Conservation (phyloP, 805 yeast genomes). For the Naumovozyma baii region DNA sequence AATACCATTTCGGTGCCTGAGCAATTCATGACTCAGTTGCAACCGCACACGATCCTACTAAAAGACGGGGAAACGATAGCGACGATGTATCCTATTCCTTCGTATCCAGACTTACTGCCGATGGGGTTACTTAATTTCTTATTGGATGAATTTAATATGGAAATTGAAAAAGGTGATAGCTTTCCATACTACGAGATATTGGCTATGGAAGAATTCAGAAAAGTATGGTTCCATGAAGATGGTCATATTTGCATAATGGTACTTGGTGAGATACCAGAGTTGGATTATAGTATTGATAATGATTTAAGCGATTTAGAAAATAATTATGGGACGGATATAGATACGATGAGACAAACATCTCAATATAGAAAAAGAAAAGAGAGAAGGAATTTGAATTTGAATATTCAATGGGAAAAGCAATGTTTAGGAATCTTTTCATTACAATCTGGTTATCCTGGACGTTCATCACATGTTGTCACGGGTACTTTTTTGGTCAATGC, state of each 20-base stretch:
- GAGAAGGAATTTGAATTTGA: slow-evolving; percentile 20
- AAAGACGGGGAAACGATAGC: slow-evolving; percentile 90
- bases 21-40: slow-evolving; percentile 17
- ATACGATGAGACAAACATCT: slow-evolving; percentile 18
- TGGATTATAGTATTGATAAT: slow-evolving; percentile 30
- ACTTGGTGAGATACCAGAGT: slow-evolving; percentile 60
- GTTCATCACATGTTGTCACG: slow-evolving; percentile 88
- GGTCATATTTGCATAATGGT: slow-evolving; percentile 46
- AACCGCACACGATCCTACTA: slow-evolving; percentile 65
- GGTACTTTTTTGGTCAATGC: slow-evolving; percentile 85
- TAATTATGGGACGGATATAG: slow-evolving; percentile 15
- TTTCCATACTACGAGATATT: slow-evolving; percentile 78
- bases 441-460: slow-evolving; percentile 85
- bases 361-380: slow-evolving; percentile 23
- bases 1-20: neutral
- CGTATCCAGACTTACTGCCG: slow-evolving; percentile 53
- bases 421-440: slow-evolving; percentile 82
- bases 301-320: slow-evolving; percentile 12
- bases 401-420: slow-evolving; percentile 80
- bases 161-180: slow-evolving; percentile 79
- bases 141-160: slow-evolving; percentile 89
- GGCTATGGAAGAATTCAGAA: slow-evolving; percentile 64
- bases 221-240: slow-evolving; percentile 64
- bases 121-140: slow-evolving; percentile 68
- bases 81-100: slow-evolving; percentile 76